phyloP scores from a whole-genome alignment of 2,329 filamentous ascomycete genomes.

The Verticillium isaacii region DNA sequence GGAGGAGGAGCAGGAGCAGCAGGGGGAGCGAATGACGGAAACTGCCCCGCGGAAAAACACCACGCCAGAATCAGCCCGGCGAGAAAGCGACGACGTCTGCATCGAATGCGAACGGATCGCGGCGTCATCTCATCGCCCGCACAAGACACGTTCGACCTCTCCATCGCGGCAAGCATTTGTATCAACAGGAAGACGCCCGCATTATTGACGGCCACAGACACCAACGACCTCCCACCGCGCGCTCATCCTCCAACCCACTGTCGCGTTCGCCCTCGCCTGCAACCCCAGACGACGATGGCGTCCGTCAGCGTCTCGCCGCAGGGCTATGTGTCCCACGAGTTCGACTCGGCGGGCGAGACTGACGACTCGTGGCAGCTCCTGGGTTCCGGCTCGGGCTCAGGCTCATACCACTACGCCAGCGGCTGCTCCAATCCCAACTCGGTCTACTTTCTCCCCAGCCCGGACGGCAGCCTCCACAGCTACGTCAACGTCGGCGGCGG shows the following conservation, averaged over 20 bases:
- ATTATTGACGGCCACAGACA: neutral
- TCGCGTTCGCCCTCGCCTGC: neutral
- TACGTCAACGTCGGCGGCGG: constrained; percentile 41
- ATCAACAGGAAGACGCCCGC: neutral
- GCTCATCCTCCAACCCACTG: neutral
- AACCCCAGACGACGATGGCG: constrained; percentile 20
- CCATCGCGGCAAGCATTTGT: neutral
- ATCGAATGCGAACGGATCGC: no score
- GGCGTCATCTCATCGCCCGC: neutral
- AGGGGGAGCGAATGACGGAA: no score
- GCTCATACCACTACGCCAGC: constrained; percentile 17
- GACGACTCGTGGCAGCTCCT: constrained; percentile 43
- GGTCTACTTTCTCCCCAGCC: constrained; percentile 43
- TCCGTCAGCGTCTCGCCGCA: constrained; percentile 25
- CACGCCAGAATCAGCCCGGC: no score
- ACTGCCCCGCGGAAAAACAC: no score
- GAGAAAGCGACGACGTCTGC: no score
- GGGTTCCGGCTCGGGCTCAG: constrained; percentile 13
- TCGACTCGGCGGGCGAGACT: constrained; percentile 31
- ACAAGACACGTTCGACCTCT: neutral
- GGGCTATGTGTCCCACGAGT: constrained; percentile 30
- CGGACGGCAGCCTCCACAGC: constrained; percentile 46
- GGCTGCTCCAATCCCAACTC: constrained; percentile 30
- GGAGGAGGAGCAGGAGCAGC: no score
- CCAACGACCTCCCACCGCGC: neutral